Evolutionary conservation across 2,329 filamentous ascomycete species (phyloP).

Genomic region (Orbilia quercus): DNA sequence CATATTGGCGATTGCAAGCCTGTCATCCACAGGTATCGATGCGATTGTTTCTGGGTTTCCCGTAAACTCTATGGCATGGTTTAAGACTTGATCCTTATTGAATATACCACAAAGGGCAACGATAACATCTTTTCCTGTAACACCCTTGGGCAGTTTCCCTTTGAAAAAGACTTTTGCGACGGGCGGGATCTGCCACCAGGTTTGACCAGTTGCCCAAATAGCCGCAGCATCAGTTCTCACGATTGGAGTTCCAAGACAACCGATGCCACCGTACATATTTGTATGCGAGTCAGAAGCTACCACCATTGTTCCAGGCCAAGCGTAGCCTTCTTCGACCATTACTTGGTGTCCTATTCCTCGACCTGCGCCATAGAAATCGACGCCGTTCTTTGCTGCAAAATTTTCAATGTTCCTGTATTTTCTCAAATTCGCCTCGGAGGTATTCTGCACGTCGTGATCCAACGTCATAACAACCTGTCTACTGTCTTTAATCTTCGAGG

Average conservation of each 20-base stretch:
- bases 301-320: constrained; percentile 84
- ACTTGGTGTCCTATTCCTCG: constrained; percentile 90
- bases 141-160: constrained; percentile 78
- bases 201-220: constrained; percentile 84
- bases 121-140: constrained; percentile 94
- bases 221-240: constrained; percentile 87
- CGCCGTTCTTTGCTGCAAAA: constrained; percentile 81
- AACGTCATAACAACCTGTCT: constrained; percentile 83
- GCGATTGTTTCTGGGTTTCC: constrained; percentile 81
- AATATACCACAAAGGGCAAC: constrained; percentile 87
- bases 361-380: constrained; percentile 81
- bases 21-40: constrained; percentile 77
- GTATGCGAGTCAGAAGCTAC: constrained; percentile 83
- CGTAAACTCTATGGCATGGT: constrained; percentile 88
- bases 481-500: constrained; percentile 76
- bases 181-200: constrained; percentile 90
- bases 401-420: constrained; percentile 85
- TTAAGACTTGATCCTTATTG: constrained; percentile 86
- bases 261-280: constrained; percentile 86
- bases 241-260: constrained; percentile 80
- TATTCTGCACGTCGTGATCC: constrained; percentile 91
- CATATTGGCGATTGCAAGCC: constrained; percentile 83
- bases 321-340: constrained; percentile 86
- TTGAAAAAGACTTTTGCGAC: constrained; percentile 82
- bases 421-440: constrained; percentile 78